Conservation (phyloP, 2,329 filamentous ascomycete genomes). For the Emericellopsis cladophorae region DNA sequence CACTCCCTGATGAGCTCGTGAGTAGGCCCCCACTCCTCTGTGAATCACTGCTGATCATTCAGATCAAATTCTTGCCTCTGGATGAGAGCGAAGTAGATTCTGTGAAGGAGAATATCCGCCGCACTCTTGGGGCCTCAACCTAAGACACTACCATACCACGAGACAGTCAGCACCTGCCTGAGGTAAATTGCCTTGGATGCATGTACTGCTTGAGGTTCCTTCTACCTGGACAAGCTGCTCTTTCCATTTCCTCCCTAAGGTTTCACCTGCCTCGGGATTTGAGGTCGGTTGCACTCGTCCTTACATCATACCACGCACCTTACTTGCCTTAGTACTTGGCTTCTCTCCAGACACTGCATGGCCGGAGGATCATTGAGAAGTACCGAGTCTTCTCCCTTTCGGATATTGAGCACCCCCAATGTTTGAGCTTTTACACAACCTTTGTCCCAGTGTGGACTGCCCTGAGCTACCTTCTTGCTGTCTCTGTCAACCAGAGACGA, state of each 20-base stretch:
- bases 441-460: too few species aligned
- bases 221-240: too few species aligned
- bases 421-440: not conserved
- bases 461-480: too few species aligned
- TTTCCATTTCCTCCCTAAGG: not conserved
- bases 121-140: constrained; percentile 26
- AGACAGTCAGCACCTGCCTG: too few species aligned
- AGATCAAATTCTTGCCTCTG: constrained; percentile 57
- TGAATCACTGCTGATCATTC: not conserved
- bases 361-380: too few species aligned
- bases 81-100: constrained; percentile 45
- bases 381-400: not conserved
- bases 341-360: too few species aligned
- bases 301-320: too few species aligned
- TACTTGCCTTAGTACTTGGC: too few species aligned
- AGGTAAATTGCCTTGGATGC: not conserved
- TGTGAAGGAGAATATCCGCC: constrained; percentile 44
- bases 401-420: not conserved
- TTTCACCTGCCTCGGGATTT: not conserved
- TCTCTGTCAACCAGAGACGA: too few species aligned
- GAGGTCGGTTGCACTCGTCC: too few species aligned
- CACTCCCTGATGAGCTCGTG: constrained; percentile 59
- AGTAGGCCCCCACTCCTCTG: constrained; percentile 13
- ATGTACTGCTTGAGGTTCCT: not conserved
- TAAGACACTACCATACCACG: too few species aligned